A percentile compares a stretch with the other conserved stretches of the same genome.
Conservation (phyloP, 2,329 filamentous ascomycete species). For the Sphaerulina vaccinii region DNA sequence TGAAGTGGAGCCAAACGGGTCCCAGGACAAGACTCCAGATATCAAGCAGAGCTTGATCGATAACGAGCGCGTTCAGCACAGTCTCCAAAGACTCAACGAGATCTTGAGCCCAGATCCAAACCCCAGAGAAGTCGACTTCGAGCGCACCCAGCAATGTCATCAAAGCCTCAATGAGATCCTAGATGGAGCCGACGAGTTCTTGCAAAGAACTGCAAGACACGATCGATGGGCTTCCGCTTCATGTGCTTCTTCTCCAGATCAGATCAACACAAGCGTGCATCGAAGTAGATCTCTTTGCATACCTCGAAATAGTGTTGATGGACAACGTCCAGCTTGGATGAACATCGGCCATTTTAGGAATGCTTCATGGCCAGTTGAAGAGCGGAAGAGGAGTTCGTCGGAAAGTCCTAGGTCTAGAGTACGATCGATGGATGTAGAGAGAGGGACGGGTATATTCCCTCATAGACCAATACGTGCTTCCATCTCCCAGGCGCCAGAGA, state of each 20-base stretch:
- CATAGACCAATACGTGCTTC: no score
- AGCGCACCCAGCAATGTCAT: conserved; percentile 1
- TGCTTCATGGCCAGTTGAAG: not conserved
- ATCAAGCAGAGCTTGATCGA: not conserved
- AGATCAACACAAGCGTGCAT: not conserved
- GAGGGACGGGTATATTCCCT: no score
- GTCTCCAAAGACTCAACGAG: no score
- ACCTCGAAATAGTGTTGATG: not conserved
- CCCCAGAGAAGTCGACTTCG: not conserved
- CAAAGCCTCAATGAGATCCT: not conserved
- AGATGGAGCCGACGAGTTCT: not conserved
- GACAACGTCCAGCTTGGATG: conserved; percentile 13
- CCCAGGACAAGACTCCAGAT: not conserved
- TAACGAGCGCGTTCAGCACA: no score
- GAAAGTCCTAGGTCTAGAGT: no score
- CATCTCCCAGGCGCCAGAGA: no score
- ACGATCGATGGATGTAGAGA: no score
- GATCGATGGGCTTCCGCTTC: not conserved
- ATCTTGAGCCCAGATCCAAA: no score
- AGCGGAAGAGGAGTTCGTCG: no score
- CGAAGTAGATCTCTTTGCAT: not conserved
- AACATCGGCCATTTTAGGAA: conserved; percentile 9
- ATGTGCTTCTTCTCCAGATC: not conserved
- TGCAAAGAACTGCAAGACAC: not conserved
- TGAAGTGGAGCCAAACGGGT: no score